phyloP scores from a whole-genome alignment of 2,329 filamentous ascomycete species.

The Dendryphion nanum region DNA sequence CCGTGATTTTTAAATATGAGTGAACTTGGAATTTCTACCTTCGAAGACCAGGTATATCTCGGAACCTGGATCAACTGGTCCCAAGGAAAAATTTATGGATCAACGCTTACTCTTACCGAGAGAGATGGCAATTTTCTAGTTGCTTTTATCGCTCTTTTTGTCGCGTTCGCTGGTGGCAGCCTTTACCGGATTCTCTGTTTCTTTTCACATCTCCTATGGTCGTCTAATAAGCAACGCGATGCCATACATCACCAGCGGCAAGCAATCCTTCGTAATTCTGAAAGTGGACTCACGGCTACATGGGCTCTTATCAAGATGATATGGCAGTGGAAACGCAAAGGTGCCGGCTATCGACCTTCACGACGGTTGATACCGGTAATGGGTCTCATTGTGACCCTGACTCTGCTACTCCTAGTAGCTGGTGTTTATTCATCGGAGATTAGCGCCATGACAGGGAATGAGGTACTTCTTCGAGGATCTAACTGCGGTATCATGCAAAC shows the following conservation, averaged over 20 bases:
- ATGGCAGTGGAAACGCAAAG: slow-evolving; percentile 10
- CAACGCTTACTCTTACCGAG: slow-evolving; percentile 25
- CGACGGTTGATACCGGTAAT: neutral
- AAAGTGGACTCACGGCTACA: slow-evolving; percentile 17
- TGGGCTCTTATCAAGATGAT: slow-evolving; percentile 14
- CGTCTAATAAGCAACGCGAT: slow-evolving; percentile 10
- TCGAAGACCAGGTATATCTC: too few relatives aligned
- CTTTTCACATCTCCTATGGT: neutral
- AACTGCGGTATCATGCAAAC: neutral
- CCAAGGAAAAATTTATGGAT: slow-evolving; percentile 20
- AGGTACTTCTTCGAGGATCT: neutral
- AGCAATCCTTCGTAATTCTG: slow-evolving; percentile 27
- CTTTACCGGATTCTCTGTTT: neutral
- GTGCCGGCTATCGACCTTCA: neutral
- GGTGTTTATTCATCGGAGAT: neutral
- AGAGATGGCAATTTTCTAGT: slow-evolving; percentile 16
- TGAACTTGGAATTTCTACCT: too few relatives aligned
- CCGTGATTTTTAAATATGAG: too few relatives aligned
- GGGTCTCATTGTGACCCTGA: neutral
- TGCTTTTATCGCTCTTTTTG: neutral
- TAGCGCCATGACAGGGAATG: neutral
- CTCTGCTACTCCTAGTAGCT: neutral
- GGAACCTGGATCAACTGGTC: slow-evolving; percentile 35
- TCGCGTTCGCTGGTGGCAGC: neutral
- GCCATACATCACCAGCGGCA: slow-evolving; percentile 30